A percentile compares a stretch with the other conserved stretches of the same genome.
Conservation (phyloP, 768 basidiomycete genomes). For the Pisolithus marmoratus region DNA sequence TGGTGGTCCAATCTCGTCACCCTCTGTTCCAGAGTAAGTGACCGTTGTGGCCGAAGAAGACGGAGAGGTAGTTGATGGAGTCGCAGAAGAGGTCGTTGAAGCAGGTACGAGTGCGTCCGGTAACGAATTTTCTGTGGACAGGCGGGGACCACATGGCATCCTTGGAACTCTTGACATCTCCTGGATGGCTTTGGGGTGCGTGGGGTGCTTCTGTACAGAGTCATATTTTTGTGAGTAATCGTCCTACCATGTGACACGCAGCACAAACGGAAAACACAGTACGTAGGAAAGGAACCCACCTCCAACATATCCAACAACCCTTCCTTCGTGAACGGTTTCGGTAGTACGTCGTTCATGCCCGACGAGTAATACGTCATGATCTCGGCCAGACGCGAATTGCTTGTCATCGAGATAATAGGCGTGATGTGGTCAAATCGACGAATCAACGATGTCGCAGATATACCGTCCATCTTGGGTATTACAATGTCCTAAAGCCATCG, state of each 20-base stretch:
- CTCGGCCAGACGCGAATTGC: constrained; percentile 88
- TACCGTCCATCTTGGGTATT: constrained; percentile 85
- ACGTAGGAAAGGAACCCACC: constrained; percentile 34
- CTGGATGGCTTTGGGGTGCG: constrained; percentile 82
- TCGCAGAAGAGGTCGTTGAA: constrained; percentile 12
- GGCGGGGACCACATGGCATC: constrained; percentile 59
- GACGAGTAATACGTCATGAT: constrained; percentile 70
- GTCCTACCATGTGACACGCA: too few species aligned
- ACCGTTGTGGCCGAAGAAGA: constrained; percentile 23
- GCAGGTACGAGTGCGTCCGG: constrained; percentile 49
- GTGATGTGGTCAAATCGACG: constrained; percentile 93
- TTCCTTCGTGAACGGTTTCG: constrained; percentile 97
- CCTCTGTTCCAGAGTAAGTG: constrained; percentile 15
- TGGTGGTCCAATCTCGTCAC: not conserved
- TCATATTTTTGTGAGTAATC: too few species aligned
- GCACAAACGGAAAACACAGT: not conserved
- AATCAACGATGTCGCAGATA: constrained; percentile 88
- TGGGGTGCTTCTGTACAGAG: constrained; percentile 65
- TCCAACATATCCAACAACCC: constrained; percentile 90
- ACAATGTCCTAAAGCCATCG: constrained; percentile 76
- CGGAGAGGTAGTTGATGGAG: not conserved
- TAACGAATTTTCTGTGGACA: constrained; percentile 45
- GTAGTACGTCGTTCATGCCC: constrained; percentile 96
- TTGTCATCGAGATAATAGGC: constrained; percentile 98
- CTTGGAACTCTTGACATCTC: constrained; percentile 64